phyloP scores from a whole-genome alignment of 768 basidiomycete genomes.

The Suillus tomentosus region DNA sequence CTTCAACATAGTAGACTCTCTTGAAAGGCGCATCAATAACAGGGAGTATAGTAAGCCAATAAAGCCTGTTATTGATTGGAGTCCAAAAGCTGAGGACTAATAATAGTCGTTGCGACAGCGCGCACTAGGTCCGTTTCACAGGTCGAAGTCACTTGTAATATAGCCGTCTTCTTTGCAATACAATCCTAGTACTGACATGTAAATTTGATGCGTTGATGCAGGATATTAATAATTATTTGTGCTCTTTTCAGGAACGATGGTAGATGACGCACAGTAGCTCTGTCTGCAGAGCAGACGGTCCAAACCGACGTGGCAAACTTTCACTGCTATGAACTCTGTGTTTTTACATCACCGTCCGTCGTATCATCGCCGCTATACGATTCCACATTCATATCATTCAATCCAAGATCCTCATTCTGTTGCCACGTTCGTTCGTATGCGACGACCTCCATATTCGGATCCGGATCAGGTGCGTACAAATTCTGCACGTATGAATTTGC shows the following conservation, averaged over 20 bases:
- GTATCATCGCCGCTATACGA: conserved; percentile 13
- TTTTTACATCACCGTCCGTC: conserved; percentile 6
- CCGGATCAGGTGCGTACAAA: conserved; percentile 92
- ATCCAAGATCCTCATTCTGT: conserved; percentile 92
- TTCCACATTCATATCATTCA: conserved; percentile 89
- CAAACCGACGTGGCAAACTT: background rate
- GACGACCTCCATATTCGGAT: conserved; percentile 89
- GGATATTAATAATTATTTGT: background rate
- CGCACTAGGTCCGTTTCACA: background rate
- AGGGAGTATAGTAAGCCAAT: background rate
- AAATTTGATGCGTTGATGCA: background rate
- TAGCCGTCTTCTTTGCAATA: background rate
- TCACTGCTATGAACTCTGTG: conserved; percentile 9
- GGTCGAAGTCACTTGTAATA: background rate
- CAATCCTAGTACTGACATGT: background rate
- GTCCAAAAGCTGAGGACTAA: background rate
- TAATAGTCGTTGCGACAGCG: background rate
- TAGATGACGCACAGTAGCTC: background rate
- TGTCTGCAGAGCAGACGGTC: background rate
- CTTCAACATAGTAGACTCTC: background rate
- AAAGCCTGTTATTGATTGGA: background rate
- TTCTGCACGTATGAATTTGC: conserved; percentile 97
- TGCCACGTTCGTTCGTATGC: conserved; percentile 82
- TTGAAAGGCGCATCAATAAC: background rate
- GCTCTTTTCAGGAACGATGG: background rate